Evolutionary conservation across 805 yeast species (phyloP).

Genomic region (Candida manassasensis): DNA sequence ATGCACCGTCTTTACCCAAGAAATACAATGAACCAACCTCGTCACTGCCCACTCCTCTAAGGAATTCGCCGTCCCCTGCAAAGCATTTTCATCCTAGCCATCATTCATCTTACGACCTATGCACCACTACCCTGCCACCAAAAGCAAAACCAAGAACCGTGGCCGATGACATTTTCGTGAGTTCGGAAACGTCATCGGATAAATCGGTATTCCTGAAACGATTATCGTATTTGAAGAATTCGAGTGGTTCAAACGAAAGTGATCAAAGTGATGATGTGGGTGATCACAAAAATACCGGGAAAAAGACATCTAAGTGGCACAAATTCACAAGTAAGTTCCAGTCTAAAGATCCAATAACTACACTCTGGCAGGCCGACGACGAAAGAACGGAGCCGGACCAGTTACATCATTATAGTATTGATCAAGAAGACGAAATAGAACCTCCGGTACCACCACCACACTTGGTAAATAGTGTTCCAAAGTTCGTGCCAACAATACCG

Average conservation of each 20-base stretch:
- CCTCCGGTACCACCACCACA: slow-evolving; percentile 26
- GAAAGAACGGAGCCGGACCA: not conserved
- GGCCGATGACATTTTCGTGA: slow-evolving; percentile 23
- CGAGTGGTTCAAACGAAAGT: slow-evolving; percentile 2
- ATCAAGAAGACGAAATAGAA: slow-evolving; percentile 9
- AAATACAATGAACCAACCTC: slow-evolving; percentile 1
- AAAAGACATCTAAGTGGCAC: slow-evolving; percentile 23
- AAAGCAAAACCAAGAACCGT: slow-evolving; percentile 10
- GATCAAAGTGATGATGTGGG: slow-evolving; percentile 9
- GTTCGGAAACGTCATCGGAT: slow-evolving; percentile 10
- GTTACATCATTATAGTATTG: slow-evolving; percentile 1
- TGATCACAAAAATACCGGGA: slow-evolving; percentile 16
- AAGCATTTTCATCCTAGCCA: not conserved
- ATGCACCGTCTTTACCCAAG: not conserved
- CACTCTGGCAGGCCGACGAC: slow-evolving; percentile 18
- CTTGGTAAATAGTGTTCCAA: slow-evolving; percentile 11
- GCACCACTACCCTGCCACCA: slow-evolving; percentile 9
- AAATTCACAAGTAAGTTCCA: slow-evolving; percentile 30
- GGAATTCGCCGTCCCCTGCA: not conserved
- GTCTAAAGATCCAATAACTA: slow-evolving; percentile 30
- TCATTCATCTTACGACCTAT: slow-evolving; percentile 5
- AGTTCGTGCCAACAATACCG: slow-evolving; percentile 1
- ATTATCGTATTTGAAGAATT: slow-evolving; percentile 2
- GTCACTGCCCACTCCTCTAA: not conserved
- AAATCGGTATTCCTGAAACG: slow-evolving; percentile 12